Base-by-base conservation (phyloP, 116 monocot genomes). In the Zostera marina region DNA sequence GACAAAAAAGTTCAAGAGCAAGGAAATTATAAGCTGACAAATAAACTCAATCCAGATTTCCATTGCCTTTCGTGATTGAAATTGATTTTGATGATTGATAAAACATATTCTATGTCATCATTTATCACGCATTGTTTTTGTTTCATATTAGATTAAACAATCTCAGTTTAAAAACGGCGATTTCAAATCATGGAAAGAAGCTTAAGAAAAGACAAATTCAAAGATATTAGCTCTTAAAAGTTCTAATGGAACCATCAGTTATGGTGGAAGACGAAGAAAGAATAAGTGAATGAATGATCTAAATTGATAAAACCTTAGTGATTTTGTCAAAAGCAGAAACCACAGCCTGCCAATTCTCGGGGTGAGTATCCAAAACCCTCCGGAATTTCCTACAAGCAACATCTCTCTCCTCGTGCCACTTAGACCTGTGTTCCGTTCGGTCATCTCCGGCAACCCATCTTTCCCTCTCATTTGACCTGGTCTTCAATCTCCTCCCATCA, bases 321-420 rank as follows among this genome's bases (percentile, higher is more conserved):
- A 90, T 86, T 58, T 65, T 83, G 49, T 86, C 74, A 41, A 98
- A 90, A 0, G 90, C 86, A 0, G 80, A 76, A 26, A 98, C 76
- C 24, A 98, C 86, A 1, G 78, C 78, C 72, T 98, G 89, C 98
- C 98, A 98, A 43, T 81, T 78, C 59, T 78, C 72, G 0, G 86
- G 89, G 51, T 57, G 54, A 7, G 90, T 80, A 24, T 98, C 96
- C 59, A 89, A 51, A 24, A 81, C 76, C 67, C 60, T 76, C 49
- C 68, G 47, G 57, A 98, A 98, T 43, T 42, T 76, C 32, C 52
- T 11, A 47, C 74, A 74, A 23, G 82, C 75, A 13, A 8, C 62
- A 17, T 89, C 96, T 65, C 89, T 73, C 72, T 76, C 85, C 61
- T 89, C 76, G n/a, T 98, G 90, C 96, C 96, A 98, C 64, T 72